Evolutionary conservation across 495 filamentous ascomycete species (phyloP).

Genomic region (Darksidea phi): DNA sequence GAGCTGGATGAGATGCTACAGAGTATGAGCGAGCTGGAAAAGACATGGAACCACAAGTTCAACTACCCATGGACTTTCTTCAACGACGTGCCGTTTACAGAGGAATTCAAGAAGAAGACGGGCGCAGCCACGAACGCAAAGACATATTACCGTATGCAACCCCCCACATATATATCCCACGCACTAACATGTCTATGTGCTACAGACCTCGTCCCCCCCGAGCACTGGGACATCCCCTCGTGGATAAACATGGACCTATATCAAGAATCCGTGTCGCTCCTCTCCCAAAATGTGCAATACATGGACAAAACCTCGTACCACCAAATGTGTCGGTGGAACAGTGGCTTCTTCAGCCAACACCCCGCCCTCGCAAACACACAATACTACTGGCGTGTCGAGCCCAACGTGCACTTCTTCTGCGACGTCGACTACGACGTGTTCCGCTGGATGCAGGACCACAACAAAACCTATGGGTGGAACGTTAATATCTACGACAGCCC

Average conservation of each 20-base stretch:
- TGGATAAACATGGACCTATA: conserved; percentile 92
- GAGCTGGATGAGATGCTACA: conserved; percentile 80
- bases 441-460: conserved; percentile 94
- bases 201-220: conserved; percentile 79
- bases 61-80: conserved; percentile 99
- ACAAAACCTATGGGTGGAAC: conserved; percentile 98
- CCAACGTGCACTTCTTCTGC: conserved; percentile 99
- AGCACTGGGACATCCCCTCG: conserved; percentile 87
- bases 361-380: conserved; percentile 75
- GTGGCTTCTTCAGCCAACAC: conserved; percentile 95
- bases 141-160: conserved; percentile 71
- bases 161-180: neutral
- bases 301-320: conserved; percentile 86
- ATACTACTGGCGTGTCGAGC: conserved; percentile 99
- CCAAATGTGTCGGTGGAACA: conserved; percentile 99
- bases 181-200: neutral
- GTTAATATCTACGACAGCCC: conserved; percentile 96
- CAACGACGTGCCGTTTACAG: conserved; percentile 88
- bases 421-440: conserved; percentile 98
- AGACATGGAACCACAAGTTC: conserved; percentile 97
- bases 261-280: conserved; percentile 75
- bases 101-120: conserved; percentile 86
- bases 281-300: conserved; percentile 89
- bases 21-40: conserved; percentile 85
- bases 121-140: conserved; percentile 78